These are phyloP conservation scores for Magnaporthales sp. DNA, from an alignment of 2,329 filamentous ascomycete species.

Conservation along the genomic window DNA sequence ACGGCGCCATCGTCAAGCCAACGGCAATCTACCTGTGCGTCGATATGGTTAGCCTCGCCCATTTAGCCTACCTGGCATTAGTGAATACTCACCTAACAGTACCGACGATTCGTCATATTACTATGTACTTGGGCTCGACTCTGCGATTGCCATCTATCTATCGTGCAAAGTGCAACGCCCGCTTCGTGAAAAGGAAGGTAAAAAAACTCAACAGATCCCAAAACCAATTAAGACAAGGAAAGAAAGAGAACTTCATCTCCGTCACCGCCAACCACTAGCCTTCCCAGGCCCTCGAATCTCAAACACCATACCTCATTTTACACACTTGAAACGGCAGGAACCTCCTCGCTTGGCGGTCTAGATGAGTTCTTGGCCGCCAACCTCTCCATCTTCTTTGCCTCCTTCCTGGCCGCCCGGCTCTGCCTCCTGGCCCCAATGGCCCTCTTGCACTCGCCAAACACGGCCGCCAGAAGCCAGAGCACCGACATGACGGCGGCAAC, in stretches of 20 bases:
- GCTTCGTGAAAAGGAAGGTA: not conserved
- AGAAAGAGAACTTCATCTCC: not conserved
- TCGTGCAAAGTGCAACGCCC: not conserved
- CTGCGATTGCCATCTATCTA: not conserved
- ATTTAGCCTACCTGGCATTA: not conserved
- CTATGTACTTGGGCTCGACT: not conserved
- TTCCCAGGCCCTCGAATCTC: not conserved
- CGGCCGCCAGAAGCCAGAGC: conserved; percentile 26
- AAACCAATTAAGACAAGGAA: not conserved
- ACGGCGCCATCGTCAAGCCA: too few relatives aligned
- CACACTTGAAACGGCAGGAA: not conserved
- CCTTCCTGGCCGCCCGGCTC: conserved; percentile 7
- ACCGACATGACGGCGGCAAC: conserved; percentile 27
- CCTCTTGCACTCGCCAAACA: conserved; percentile 22
- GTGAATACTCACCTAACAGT: not conserved
- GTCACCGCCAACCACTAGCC: not conserved
- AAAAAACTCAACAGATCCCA: not conserved
- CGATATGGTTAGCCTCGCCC: not conserved
- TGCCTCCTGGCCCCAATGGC: conserved; percentile 9
- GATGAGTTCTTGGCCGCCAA: not conserved
- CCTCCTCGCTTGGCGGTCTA: not conserved
- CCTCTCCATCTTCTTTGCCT: conserved; percentile 3
- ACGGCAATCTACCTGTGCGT: not conserved
- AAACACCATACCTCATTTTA: not conserved
- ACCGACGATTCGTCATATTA: not conserved